Evolutionary conservation across 2,329 filamentous ascomycete genomes (phyloP), one percentile per base, ranked within the genome.

Genomic region (Helicocarpus griseus): DNA sequence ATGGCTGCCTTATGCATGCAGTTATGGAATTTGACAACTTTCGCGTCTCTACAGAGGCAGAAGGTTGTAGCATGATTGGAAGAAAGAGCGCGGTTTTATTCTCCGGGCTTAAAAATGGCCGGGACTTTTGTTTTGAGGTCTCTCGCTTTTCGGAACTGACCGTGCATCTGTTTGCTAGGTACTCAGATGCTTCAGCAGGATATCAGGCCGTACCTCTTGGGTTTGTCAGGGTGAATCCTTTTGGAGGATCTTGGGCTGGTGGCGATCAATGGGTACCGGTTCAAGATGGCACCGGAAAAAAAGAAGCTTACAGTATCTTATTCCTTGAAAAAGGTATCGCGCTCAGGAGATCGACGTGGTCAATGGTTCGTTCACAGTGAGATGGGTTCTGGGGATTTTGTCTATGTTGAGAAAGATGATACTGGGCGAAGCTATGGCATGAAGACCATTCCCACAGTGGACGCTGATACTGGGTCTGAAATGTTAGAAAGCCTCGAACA

Each of bases 401-500:
- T 51, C 40, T 51, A 45, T 24, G 41, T 45, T 45, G 41, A 45
- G 26, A 45, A 45, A 22, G 21, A 24, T 22, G 41, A 45, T 28
- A 45, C 41, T 26, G 41, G 28, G 41, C 41, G 41, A 24, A 45
- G 41, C 41, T 45, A 45, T 28, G 41, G 41, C 41, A 45, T 6
- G 41, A 45, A 45, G 41, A 45, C 41, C 7, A 45, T 45, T 4
- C 41, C 41, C n/a, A 19, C 26, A 45, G 41, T 45, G 17, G 28
- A 45, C 41, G 19, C 26, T 45, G 21, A n/a, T 22, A 39, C 39
- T 11, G 7, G 41, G 28, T 45, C 41, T 45, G 41, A 44, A 26
- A 44, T 44, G 24, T 13, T 21, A 44, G n/a, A 45, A 51, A 33
- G 17, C 13, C 52, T 57, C 47, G 51, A 57, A 38, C 53, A 57